Evolutionary conservation across 2,329 filamentous ascomycete species (phyloP).

Genomic region (Alternaria ethzedia): DNA sequence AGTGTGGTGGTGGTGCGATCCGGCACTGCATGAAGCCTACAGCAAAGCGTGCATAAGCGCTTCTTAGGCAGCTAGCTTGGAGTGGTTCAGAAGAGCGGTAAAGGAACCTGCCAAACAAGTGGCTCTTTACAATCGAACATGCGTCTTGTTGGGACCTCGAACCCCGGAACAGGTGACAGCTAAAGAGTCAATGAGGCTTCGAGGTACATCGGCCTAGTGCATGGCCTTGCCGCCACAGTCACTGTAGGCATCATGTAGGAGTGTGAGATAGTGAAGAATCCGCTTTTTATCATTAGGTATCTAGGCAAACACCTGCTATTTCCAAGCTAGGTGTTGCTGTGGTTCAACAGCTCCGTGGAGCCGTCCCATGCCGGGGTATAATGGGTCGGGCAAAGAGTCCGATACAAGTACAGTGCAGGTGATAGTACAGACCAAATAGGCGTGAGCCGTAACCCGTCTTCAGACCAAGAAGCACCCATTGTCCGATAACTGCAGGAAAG

Average conservation of each 20-base stretch:
- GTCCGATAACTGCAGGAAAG: conserved; percentile 38
- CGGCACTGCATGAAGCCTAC: conserved; percentile 35
- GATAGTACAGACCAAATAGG: conserved; percentile 49
- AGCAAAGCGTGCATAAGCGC: conserved; percentile 48
- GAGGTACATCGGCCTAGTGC: conserved; percentile 14
- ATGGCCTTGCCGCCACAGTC: conserved; percentile 21
- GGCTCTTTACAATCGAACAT: conserved; percentile 28
- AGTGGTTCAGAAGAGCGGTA: conserved; percentile 51
- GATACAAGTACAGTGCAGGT: conserved; percentile 51
- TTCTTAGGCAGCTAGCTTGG: conserved; percentile 28
- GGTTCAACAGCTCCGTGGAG: conserved; percentile 29
- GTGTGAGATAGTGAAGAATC: conserved; percentile 23
- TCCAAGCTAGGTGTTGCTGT: conserved; percentile 38
- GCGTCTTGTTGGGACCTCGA: conserved; percentile 41
- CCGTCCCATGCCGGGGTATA: conserved; percentile 41
- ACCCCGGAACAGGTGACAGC: conserved; percentile 27
- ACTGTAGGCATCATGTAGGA: conserved; percentile 1
- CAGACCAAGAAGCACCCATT: conserved; percentile 36
- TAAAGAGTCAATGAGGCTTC: conserved; percentile 13
- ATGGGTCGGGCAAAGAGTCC: conserved; percentile 37
- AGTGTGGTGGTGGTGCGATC: conserved; percentile 29
- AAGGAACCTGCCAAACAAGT: conserved; percentile 34
- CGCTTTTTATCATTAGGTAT: conserved; percentile 46
- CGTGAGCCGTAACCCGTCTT: conserved; percentile 48
- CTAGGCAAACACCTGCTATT: conserved; percentile 40